phyloP scores from a whole-genome alignment of 345 rosid genomes.

The Bruguiera sexangula region DNA sequence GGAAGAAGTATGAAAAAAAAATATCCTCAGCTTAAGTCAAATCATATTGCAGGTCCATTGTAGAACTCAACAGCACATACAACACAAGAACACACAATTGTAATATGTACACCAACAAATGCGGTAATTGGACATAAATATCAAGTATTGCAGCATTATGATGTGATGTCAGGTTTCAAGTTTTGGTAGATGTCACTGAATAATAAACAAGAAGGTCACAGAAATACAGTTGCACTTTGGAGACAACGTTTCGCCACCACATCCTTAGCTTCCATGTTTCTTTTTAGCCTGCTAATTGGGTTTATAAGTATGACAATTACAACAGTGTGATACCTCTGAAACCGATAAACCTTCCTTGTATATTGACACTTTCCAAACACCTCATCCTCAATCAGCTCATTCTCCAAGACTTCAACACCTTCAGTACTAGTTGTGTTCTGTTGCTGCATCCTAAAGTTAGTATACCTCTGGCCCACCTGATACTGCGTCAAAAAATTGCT shows the following conservation, averaged over 20 bases:
- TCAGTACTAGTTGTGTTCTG: slow-evolving; percentile 48
- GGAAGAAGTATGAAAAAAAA: slow-evolving; percentile 9
- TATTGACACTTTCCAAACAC: slow-evolving; percentile 51
- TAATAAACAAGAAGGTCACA: not conserved
- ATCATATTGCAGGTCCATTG: too few species aligned
- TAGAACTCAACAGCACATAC: too few species aligned
- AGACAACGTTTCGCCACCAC: not conserved
- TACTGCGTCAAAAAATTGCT: slow-evolving; percentile 41
- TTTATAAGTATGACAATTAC: not conserved
- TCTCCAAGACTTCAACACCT: slow-evolving; percentile 61
- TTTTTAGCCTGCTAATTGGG: not conserved
- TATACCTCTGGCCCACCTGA: slow-evolving; percentile 62
- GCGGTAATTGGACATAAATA: not conserved
- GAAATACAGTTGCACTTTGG: not conserved
- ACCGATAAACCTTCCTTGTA: slow-evolving; percentile 54
- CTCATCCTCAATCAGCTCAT: slow-evolving; percentile 41
- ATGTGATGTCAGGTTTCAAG: not conserved
- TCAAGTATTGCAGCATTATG: not conserved
- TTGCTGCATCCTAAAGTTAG: slow-evolving; percentile 67
- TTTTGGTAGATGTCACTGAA: not conserved
- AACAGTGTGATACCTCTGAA: slow-evolving; percentile 47
- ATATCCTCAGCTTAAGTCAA: not conserved
- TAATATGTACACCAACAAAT: too few species aligned
- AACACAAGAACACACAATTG: too few species aligned
- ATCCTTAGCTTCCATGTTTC: not conserved